Evolutionary conservation across 2,329 filamentous ascomycete species (phyloP), one percentile per base, ranked within the genome.

Genomic region (Ascochyta rabiei): DNA sequence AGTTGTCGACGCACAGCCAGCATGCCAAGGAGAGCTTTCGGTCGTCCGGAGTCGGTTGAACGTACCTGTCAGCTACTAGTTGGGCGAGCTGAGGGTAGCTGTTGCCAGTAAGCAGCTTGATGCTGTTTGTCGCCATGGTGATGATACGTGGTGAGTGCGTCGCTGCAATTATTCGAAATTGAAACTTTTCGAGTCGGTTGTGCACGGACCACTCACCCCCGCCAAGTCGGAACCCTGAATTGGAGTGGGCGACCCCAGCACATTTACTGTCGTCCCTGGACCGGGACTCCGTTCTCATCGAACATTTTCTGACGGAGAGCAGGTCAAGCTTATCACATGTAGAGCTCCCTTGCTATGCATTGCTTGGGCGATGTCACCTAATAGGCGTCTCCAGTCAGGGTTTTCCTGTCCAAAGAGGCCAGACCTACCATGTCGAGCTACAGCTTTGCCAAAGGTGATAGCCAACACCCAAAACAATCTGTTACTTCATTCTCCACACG

Each of bases 61-160:
- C 78, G 60, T 79, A 88, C 86, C 86, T 81, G 67, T 85, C 84
- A 64, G 87, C 86, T 56, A 90, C 87, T 61, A 86, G 79, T 71
- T 87, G 86, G 34, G 88, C 88, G 54, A 90, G 83, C 76, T 87
- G 82, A 6, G 88, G 87, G 72, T 90, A 88, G 75, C 86, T 89
- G 79, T 89, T 90, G 66, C 88, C 88, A 67, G 88, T 90, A 73
- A 90, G 80, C 60, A 90, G 79, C 77, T 90, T 90, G 73, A 90
- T 90, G 33, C 85, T 87, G 77, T 90, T 90, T 60, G 86, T 83
- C 64, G 87, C 84, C 88, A 90, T 90, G 56, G 44, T 62, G 61
- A 52, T 59, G 50, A 50, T 53, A 42, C 46, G 41, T 55, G 48
- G 57, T 51, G 60, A 49, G 30, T 51, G 56, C 43, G 56, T 57